A percentile compares a stretch with the other conserved stretches of the same genome.
phyloP scores from a whole-genome alignment of 768 basidiomycete genomes.

The Stropharia rugosoannulata region DNA sequence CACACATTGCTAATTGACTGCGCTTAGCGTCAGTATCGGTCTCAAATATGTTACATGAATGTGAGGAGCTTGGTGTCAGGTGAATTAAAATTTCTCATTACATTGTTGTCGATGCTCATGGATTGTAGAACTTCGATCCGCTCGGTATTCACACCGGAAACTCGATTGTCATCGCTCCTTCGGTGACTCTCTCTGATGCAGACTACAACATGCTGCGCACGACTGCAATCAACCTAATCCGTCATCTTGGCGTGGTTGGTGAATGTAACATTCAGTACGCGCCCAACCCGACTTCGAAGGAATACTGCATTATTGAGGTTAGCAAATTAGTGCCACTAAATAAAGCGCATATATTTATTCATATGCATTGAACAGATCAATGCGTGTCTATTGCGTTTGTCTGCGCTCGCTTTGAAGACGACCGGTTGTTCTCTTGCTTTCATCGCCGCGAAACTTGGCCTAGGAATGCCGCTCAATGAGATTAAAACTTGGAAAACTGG shows the following conservation, averaged over 20 bases:
- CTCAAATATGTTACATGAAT: slow-evolving; percentile 99
- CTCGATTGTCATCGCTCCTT: too few species aligned
- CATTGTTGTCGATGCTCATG: background rate
- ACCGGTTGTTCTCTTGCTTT: slow-evolving; percentile 98
- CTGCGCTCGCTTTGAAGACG: slow-evolving; percentile 96
- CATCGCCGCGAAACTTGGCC: slow-evolving; percentile 96
- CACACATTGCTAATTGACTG: too few species aligned
- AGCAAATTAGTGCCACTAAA: slow-evolving; percentile 1
- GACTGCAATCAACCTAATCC: too few species aligned
- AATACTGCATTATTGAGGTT: slow-evolving; percentile 98
- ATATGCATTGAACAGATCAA: slow-evolving; percentile 54
- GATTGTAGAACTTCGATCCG: slow-evolving; percentile 91
- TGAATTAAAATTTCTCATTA: slow-evolving; percentile 34
- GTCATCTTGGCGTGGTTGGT: too few species aligned
- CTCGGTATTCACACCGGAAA: too few species aligned
- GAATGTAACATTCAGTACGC: slow-evolving; percentile 99
- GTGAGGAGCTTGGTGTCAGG: slow-evolving; percentile 89
- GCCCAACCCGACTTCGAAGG: slow-evolving; percentile 89
- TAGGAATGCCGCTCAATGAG: slow-evolving; percentile 95
- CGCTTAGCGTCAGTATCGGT: slow-evolving; percentile 94
- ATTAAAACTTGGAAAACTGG: slow-evolving; percentile 96
- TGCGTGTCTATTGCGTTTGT: slow-evolving; percentile 97
- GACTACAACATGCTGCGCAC: too few species aligned
- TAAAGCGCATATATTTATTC: background rate
- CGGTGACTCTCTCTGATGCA: too few species aligned